Evolutionary conservation across 169 alveolate species (phyloP).

Genomic region (Plasmodium malariae): DNA sequence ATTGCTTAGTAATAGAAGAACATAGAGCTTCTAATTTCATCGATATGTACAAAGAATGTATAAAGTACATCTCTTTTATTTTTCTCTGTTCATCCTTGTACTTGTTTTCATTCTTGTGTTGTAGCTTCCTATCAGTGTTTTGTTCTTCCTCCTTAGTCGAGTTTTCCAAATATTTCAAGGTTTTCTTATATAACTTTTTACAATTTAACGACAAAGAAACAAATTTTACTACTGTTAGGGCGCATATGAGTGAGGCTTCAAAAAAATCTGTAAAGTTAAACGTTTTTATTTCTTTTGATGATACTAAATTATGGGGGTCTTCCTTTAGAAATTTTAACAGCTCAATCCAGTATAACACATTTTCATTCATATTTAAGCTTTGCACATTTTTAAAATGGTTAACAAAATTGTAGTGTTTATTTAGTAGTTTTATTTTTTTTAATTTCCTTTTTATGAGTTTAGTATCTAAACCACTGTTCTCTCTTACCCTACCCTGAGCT

Average conservation of each 20-base stretch:
- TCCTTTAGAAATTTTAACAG: slow-evolving; percentile 48
- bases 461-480: neutral
- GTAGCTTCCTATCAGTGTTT: neutral
- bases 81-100: neutral
- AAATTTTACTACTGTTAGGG: slow-evolving; percentile 52
- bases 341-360: slow-evolving; percentile 62
- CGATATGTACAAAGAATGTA: slow-evolving; percentile 40
- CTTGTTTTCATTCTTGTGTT: neutral
- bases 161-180: slow-evolving; percentile 8
- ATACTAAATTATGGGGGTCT: slow-evolving; percentile 27
- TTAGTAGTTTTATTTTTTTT: slow-evolving; percentile 30
- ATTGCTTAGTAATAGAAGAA: slow-evolving; percentile 62
- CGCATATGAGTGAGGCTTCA: slow-evolving; percentile 64
- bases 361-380: slow-evolving; percentile 32
- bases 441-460: slow-evolving; percentile 14
- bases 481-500: neutral
- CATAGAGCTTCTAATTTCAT: slow-evolving; percentile 71
- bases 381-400: slow-evolving; percentile 43
- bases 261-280: slow-evolving; percentile 20
- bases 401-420: slow-evolving; percentile 34
- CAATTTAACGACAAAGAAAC: slow-evolving; percentile 59
- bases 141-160: neutral
- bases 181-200: slow-evolving; percentile 23
- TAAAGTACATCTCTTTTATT: slow-evolving; percentile 43
- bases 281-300: slow-evolving; percentile 15